Percentiles rank a stretch among this genome's conserved stretches.
Conservation (phyloP, 352 stramenopile species). For the Globisporangium sylvaticum region DNA sequence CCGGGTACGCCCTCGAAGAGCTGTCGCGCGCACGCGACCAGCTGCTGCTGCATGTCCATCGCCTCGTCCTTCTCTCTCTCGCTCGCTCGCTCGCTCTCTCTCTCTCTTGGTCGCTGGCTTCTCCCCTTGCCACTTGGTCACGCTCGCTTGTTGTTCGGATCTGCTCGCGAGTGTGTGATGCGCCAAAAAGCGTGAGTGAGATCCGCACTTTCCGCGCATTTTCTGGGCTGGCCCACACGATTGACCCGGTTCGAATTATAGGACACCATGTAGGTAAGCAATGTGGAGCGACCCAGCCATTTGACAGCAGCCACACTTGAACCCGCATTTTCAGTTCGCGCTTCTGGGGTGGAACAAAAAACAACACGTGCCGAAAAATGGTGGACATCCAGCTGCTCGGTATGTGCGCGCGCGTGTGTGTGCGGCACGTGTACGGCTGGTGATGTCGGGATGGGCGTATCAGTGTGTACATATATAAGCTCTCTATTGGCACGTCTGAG, state of each 20-base stretch:
- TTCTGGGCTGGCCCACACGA: not conserved
- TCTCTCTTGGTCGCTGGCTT: not conserved
- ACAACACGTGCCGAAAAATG: slow-evolving; percentile 14
- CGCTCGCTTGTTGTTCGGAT: not conserved
- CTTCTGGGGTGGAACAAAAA: not conserved
- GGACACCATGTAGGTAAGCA: not conserved
- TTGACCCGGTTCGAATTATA: not conserved
- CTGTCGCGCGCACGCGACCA: slow-evolving; percentile 48
- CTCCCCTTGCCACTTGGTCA: not conserved
- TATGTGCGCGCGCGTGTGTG: not conserved
- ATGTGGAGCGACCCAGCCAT: not conserved
- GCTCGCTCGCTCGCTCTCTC: not conserved
- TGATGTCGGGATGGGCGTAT: not conserved
- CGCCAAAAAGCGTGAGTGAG: not conserved
- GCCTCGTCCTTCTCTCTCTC: not conserved
- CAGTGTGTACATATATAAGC: not conserved
- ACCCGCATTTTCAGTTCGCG: not conserved
- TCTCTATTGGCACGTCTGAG: not conserved
- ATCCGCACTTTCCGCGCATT: slow-evolving; percentile 4
- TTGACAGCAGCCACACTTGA: not conserved
- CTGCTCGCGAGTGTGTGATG: not conserved
- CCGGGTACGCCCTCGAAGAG: slow-evolving; percentile 64
- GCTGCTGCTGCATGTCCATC: slow-evolving; percentile 42
- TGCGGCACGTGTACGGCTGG: not conserved
- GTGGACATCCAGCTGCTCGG: slow-evolving; percentile 31